Base-by-base conservation (phyloP, 495 filamentous ascomycete genomes). In the Pyrenula aspistea region DNA sequence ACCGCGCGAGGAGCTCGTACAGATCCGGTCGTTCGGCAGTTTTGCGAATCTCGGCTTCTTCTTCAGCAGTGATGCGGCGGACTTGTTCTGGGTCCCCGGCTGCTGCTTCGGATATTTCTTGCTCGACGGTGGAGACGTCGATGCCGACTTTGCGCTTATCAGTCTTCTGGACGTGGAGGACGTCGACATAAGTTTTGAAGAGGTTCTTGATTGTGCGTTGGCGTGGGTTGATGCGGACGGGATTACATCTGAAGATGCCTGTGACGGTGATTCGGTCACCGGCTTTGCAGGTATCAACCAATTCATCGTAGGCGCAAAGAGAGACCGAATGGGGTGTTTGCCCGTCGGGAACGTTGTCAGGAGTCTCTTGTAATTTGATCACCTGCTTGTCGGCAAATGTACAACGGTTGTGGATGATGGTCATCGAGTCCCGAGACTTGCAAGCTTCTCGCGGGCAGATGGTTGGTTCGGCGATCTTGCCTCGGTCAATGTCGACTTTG, bases 241-340 rank as follows among this genome's bases (percentile, higher is more conserved):
- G 91, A 57, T 87, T 94, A 65, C 88, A 90, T 49, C 91, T 85
- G 79, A 95, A 99, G 63, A 96, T 94, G 64, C 93, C 93, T 12
- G 93, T 99, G 42, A 97, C 87, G 69, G 95, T 89, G 25, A 99
- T 86, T 25, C 93, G 83, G 62, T 99, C 93, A 80, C 93, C 93
- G 50, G 93, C 92, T 70, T 95, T 97, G 75, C 92, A 96, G 53
- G 96, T 81, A 72, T 99, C 93, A 8, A 97, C 95, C 51, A 97
- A 73, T 72, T 97, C 94, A 66, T 96, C 91, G 62, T 97, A 96
- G 24, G 89, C 91, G 67, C 92, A 97, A 25, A 99, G 80, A 2
- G 91, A 95, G 19, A 99, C 93, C 0, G 94, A 96, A 70, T 99
- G 93, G n/a, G 93, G 93, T 21, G 93, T 93, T 70, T 99, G 93